Conservation (phyloP, 2,329 filamentous ascomycete genomes). For the Fusarium falciforme region DNA sequence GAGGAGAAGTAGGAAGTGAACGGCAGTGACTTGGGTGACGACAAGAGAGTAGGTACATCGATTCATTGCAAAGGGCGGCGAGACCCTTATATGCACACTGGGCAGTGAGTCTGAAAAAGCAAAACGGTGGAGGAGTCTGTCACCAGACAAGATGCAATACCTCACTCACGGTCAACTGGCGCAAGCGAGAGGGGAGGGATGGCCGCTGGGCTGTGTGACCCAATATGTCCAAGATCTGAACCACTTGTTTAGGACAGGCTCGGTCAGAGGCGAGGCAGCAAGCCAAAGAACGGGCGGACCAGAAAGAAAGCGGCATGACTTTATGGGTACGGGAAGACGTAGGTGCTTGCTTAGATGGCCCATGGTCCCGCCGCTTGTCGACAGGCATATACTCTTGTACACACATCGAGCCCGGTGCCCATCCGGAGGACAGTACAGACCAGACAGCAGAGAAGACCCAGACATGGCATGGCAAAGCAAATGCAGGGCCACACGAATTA, state of each 20-base stretch:
- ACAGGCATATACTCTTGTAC: conserved; percentile 25
- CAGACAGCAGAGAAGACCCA: conserved; percentile 16
- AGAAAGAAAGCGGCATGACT: conserved; percentile 32
- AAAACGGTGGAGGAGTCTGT: conserved; percentile 39
- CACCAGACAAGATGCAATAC: conserved; percentile 32
- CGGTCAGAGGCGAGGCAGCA: conserved; percentile 48
- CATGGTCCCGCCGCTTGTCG: conserved; percentile 35
- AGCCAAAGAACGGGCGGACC: conserved; percentile 38
- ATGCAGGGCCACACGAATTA: conserved; percentile 35
- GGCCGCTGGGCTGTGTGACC: conserved; percentile 49
- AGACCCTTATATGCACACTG: conserved; percentile 42
- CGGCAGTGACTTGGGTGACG: conserved; percentile 20
- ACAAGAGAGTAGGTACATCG: conserved; percentile 13
- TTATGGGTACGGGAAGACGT: conserved; percentile 42
- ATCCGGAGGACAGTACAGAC: conserved; percentile 5
- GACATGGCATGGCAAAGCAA: conserved; percentile 22
- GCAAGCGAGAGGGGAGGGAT: conserved; percentile 47
- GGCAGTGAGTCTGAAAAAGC: conserved; percentile 41
- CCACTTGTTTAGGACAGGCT: conserved; percentile 51
- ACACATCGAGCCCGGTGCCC: not conserved
- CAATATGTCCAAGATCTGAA: conserved; percentile 51
- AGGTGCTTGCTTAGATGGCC: conserved; percentile 29
- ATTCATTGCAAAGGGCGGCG: conserved; percentile 29
- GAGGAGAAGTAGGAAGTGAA: conserved; percentile 16
- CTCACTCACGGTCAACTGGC: conserved; percentile 36